A percentile compares a stretch with the other conserved stretches of the same genome.
phyloP scores from a whole-genome alignment of 1,284 basidiomycete species.

The Moesziomyces sp. region DNA sequence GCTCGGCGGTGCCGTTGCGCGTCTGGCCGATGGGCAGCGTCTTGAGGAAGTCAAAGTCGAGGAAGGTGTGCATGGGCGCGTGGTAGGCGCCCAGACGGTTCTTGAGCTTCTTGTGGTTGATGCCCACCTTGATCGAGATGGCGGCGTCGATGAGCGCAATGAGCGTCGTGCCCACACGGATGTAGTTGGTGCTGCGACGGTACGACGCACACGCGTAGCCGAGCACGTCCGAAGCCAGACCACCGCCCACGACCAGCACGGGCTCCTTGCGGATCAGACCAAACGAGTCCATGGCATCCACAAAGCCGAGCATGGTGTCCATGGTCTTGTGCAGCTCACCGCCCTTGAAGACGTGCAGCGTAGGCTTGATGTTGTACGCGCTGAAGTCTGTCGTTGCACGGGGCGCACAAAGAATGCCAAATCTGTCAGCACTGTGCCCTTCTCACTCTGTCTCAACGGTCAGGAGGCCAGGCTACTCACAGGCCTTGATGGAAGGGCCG shows the following conservation, averaged over 20 bases:
- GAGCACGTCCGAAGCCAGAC: conserved; percentile 68
- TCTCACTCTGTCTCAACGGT: too few species aligned
- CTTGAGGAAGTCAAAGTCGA: conserved; percentile 70
- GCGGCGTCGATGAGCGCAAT: conserved; percentile 71
- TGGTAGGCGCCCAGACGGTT: conserved; percentile 69
- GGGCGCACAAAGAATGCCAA: conserved; percentile 25
- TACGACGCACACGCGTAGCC: conserved; percentile 70
- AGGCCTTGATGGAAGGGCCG: conserved; percentile 61
- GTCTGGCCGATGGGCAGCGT: conserved; percentile 70
- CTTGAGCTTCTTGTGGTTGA: conserved; percentile 65
- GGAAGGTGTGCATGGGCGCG: conserved; percentile 70
- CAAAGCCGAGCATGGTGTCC: conserved; percentile 70
- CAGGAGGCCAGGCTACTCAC: conserved; percentile 23
- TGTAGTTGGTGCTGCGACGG: conserved; percentile 70
- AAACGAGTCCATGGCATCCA: conserved; percentile 70
- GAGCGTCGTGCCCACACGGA: conserved; percentile 70
- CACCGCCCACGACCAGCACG: conserved; percentile 70
- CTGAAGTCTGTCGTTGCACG: conserved; percentile 66
- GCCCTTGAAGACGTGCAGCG: conserved; percentile 70
- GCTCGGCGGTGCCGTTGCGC: conserved; percentile 70
- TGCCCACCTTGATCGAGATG: conserved; percentile 70
- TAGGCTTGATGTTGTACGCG: conserved; percentile 68
- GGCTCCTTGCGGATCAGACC: conserved; percentile 71
- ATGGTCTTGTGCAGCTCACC: conserved; percentile 71
- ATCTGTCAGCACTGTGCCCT: conserved; percentile 1